These are phyloP conservation scores for Coelastrella sp. DNA, from an alignment of 139 green algal genomes.

Conservation along the genomic window DNA sequence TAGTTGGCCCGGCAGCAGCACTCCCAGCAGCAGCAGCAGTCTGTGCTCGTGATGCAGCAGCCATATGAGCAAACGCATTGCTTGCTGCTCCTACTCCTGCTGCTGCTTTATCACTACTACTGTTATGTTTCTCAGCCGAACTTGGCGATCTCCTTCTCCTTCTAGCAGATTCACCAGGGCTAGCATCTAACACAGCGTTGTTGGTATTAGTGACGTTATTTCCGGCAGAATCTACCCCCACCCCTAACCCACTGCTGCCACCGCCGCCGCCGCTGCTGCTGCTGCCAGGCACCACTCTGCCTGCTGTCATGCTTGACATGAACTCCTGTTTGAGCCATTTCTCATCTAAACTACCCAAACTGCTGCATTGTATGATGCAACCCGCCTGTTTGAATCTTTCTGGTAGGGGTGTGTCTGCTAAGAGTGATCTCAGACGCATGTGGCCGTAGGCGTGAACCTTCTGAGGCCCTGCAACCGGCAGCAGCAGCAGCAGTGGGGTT, in stretches of 20 bases:
- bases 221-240: too few species aligned
- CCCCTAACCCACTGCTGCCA: too few species aligned
- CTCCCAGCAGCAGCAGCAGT: slow-evolving; percentile 19
- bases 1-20: slow-evolving; percentile 12
- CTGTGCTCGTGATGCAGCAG: not conserved
- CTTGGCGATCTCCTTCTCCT: too few species aligned
- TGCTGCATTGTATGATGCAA: slow-evolving; percentile 79
- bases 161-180: too few species aligned
- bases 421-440: not conserved
- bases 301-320: slow-evolving; percentile 61
- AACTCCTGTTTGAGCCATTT: slow-evolving; percentile 80
- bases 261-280: slow-evolving; percentile 14
- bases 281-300: slow-evolving; percentile 20
- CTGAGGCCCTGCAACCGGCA: not conserved
- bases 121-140: too few species aligned
- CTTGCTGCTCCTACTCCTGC: too few species aligned
- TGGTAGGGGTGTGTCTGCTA: not conserved
- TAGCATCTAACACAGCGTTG: too few species aligned
- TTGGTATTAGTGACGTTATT: too few species aligned
- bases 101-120: too few species aligned
- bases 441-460: slow-evolving; percentile 65
- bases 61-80: slow-evolving; percentile 14
- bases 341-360: slow-evolving; percentile 74
- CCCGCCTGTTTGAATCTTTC: slow-evolving; percentile 31
- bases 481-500: too few species aligned